Base-by-base conservation (phyloP, 306 rosid genomes). In the Nissolia schottii region DNA sequence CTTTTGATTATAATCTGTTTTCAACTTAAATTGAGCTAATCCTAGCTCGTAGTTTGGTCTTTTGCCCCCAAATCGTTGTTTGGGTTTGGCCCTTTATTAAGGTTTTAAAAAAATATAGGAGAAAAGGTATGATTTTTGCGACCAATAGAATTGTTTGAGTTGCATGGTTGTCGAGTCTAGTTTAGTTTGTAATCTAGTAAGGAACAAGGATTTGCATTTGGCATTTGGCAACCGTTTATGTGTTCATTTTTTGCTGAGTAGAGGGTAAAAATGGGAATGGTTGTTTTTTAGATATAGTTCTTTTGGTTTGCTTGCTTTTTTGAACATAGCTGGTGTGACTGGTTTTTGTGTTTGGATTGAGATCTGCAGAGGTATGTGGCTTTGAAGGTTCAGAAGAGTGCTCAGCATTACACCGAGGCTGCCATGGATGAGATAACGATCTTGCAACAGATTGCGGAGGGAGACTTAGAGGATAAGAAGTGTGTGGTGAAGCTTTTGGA, bases 401-500 rank as follows among this genome's bases (percentile, higher is more conserved):
- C 98, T 41, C 96, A 92, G 71, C 98, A 93, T 87, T 93, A 93
- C 78, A 89, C 98, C 0, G 98, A 93, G 80, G 98, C 98, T 0
- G 98, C 98, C 0, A 78, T 90, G 96, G 98, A 93, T 22, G 98
- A 93, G 86, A 91, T 93, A 77, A 87, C 92, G 9, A 93, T 93
- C 70, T 82, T 93, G 86, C 87, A 91, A 78, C 98, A 93, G 85
- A 82, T 89, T 70, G 97, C 96, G 5, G 97, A 90, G 67, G 97
- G 97, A 67, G 97, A 93, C 78, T 79, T 83, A 0, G 89, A 80
- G 10, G 97, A 91, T 85, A 84, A 83, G 43, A 93, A 89, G 28
- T 93, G 97, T 57, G 98, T 90, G 50, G 97, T 93, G 82, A 93
- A 93, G 87, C 97, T 93, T 67, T 82, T 90, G 86, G 98, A 93